Evolutionary conservation across 345 rosid species (phyloP).

Genomic region (Cardiospermum halicacabum): DNA sequence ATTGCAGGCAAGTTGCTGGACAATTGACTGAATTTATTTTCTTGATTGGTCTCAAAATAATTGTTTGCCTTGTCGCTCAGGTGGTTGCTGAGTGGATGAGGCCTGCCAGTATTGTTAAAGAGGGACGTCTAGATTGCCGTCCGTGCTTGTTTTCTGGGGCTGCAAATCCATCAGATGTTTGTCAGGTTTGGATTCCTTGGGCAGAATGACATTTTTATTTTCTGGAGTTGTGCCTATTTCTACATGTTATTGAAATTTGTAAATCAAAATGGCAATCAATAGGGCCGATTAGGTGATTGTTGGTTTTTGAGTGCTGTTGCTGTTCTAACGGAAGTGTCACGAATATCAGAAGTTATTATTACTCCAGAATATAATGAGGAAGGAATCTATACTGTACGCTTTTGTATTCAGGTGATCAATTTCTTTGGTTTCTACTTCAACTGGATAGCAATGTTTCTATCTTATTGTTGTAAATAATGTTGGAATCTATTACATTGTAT

Average conservation of each 20-base stretch:
- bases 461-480: not conserved
- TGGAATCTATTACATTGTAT: not conserved
- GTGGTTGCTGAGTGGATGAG: conserved; percentile 99
- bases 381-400: conserved; percentile 98
- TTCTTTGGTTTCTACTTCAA: conserved; percentile 8
- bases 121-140: conserved; percentile 42
- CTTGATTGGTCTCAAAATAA: conserved; percentile 19
- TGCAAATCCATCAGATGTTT: conserved; percentile 98
- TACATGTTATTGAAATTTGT: conserved; percentile 10
- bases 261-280: conserved; percentile 20
- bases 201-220: conserved; percentile 8
- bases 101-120: conserved; percentile 78
- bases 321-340: conserved; percentile 89
- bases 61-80: conserved; percentile 32
- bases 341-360: conserved; percentile 91
- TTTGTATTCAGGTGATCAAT: conserved; percentile 91
- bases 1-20: conserved; percentile 61
- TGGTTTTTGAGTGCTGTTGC: conserved; percentile 99
- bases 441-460: conserved; percentile 14
- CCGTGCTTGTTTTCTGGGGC: conserved; percentile 93
- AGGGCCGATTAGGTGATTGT: conserved; percentile 99
- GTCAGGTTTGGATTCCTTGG: conserved; percentile 67
- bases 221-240: conserved; percentile 9
- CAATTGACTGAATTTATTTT: conserved; percentile 9
- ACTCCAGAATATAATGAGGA: conserved; percentile 97